Evolutionary conservation across 2,329 filamentous ascomycete species (phyloP), one percentile per base, ranked within the genome.

Genomic region (Grosmannia penicillata): DNA sequence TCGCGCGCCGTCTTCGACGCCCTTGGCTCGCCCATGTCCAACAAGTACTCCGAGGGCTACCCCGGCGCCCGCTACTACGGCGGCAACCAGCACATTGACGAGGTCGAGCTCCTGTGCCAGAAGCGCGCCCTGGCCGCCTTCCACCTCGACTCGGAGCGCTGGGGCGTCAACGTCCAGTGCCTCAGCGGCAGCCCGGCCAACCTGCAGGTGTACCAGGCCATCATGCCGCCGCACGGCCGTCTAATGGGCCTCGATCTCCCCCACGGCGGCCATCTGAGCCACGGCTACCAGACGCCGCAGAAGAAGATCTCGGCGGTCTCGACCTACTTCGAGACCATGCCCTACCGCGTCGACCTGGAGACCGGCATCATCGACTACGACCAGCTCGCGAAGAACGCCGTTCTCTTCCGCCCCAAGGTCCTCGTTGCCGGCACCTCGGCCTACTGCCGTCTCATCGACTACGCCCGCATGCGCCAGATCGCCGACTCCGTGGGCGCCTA

Each of bases 31-130:
- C 81, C 82, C 60, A 93, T 91, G 82, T 85, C 83, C 63, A 94
- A 98, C 76, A 98, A 98, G 71, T 98, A 98, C 75, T 95, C 86
- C 15, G 91, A 98, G 72, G 91, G 91, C 49, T 94, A 94, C 63
- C 91, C 91, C 50, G 91, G 91, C 59, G 91, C 91, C 53, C 81
- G 91, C 63, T 98, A 98, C 75, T 98, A 98, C 57, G 91, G 91
- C 57, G 91, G 91, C 57, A 98, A 98, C 70, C 82, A 98, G 72
- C 85, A 91, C 73, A 98, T 98, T 51, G 91, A 98, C 62, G 72
- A 84, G 63, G 86, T 95, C 54, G 91, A 98, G 74, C 73, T 82
- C 49, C 81, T 91, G 44, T 98, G 91, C 75, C 91, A 98, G 70
- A 72, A 77, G 61, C 82, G 91, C 65, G 91, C 91, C 48, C 80